phyloP scores from a whole-genome alignment of 2,329 filamentous ascomycete species.

The Colletotrichum coccodes region DNA sequence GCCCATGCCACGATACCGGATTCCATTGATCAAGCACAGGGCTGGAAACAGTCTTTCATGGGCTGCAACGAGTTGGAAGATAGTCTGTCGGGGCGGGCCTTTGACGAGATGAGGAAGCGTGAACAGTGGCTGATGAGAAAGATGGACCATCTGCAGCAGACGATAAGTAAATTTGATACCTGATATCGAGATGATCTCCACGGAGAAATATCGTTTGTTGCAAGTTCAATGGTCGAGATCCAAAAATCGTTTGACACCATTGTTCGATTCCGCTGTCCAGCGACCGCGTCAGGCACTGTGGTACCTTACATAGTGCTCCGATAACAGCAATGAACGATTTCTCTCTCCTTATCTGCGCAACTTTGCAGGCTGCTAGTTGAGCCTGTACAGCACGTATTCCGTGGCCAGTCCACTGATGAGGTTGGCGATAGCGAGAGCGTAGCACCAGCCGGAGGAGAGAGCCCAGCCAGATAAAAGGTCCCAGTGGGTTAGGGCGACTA shows the following conservation, averaged over 20 bases:
- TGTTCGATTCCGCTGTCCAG: too few relatives aligned
- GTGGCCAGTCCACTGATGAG: too few relatives aligned
- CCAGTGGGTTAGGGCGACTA: constrained; percentile 31
- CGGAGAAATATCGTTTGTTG: too few relatives aligned
- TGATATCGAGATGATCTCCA: too few relatives aligned
- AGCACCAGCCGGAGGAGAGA: constrained; percentile 34
- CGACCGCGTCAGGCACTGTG: too few relatives aligned
- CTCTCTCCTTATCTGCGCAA: too few relatives aligned
- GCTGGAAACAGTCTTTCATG: background rate
- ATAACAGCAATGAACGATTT: too few relatives aligned
- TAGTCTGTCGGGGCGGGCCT: background rate
- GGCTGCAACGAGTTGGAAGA: background rate
- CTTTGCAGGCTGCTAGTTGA: too few relatives aligned
- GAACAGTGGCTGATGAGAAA: background rate
- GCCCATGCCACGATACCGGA: background rate
- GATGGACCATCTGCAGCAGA: background rate
- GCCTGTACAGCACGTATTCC: too few relatives aligned
- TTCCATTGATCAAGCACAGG: background rate
- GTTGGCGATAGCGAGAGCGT: constrained; percentile 34
- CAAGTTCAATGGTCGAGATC: too few relatives aligned
- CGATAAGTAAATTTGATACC: background rate
- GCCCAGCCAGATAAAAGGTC: constrained; percentile 29
- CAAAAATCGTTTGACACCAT: too few relatives aligned
- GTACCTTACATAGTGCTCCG: too few relatives aligned
- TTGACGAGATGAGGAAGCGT: background rate